These are phyloP conservation scores for Fusarium brachygibbosum DNA, from an alignment of 2,329 filamentous ascomycete species.

Conservation along the genomic window DNA sequence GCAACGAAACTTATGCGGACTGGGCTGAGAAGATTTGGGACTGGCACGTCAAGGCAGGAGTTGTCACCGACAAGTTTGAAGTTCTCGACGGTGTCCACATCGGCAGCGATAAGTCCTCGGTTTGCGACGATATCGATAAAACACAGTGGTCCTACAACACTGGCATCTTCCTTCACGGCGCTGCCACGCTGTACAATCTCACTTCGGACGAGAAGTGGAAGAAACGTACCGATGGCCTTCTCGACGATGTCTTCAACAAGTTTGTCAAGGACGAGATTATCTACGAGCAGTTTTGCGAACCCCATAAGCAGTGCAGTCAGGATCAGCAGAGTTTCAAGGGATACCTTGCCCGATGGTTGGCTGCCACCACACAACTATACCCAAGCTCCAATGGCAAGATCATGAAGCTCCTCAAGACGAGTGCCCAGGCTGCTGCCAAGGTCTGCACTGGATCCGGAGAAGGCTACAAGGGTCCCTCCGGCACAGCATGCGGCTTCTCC, in stretches of 20 bases:
- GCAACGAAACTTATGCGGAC: slow-evolving; percentile 81
- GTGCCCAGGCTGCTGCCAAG: slow-evolving; percentile 65
- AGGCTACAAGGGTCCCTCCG: slow-evolving; percentile 64
- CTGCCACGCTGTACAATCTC: slow-evolving; percentile 73
- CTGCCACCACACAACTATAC: slow-evolving; percentile 67
- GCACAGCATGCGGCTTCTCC: slow-evolving; percentile 75
- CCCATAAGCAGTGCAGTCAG: slow-evolving; percentile 70
- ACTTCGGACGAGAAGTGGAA: slow-evolving; percentile 68
- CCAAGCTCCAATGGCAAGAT: slow-evolving; percentile 65
- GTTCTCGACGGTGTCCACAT: slow-evolving; percentile 66
- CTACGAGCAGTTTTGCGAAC: slow-evolving; percentile 77
- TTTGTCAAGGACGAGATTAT: slow-evolving; percentile 70
- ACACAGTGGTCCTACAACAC: slow-evolving; percentile 79
- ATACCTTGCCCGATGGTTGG: slow-evolving; percentile 77
- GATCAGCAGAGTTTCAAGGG: slow-evolving; percentile 84
- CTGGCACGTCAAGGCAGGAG: slow-evolving; percentile 69
- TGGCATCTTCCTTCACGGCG: slow-evolving; percentile 74
- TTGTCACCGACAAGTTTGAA: slow-evolving; percentile 68
- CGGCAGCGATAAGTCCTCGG: slow-evolving; percentile 58
- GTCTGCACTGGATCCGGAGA: slow-evolving; percentile 63
- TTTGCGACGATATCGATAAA: slow-evolving; percentile 67
- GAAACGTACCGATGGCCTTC: slow-evolving; percentile 69
- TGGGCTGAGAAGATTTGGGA: slow-evolving; percentile 81
- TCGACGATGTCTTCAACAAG: slow-evolving; percentile 62
- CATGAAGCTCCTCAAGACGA: slow-evolving; percentile 64